Percentiles rank a stretch among this genome's conserved stretches.
Conservation (phyloP, 306 rosid species). For the Vigna unguiculata region DNA sequence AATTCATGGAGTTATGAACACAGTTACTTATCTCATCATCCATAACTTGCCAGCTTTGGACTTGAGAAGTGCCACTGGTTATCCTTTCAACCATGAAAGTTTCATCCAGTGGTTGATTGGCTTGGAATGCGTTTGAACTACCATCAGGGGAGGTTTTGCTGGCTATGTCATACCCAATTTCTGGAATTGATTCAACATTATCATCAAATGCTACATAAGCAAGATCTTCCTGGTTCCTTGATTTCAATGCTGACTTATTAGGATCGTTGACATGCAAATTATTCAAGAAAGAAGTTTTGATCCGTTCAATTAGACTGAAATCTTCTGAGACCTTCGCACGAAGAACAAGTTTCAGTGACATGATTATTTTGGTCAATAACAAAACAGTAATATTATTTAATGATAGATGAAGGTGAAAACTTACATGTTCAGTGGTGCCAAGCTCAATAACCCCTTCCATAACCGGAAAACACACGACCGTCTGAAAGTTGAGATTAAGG, state of each 20-base stretch:
- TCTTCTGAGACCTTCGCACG: constrained; percentile 74
- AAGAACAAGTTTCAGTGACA: constrained; percentile 21
- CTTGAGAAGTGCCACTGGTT: constrained; percentile 63
- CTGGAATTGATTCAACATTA: constrained; percentile 51
- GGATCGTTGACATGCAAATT: constrained; percentile 46
- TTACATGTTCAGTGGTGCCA: constrained; percentile 71
- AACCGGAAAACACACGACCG: constrained; percentile 85
- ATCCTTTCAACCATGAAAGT: constrained; percentile 56
- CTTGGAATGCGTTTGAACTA: constrained; percentile 60
- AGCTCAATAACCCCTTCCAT: constrained; percentile 81
- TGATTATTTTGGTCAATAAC: background rate
- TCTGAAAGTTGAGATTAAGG: constrained; percentile 59
- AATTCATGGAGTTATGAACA: constrained; percentile 68
- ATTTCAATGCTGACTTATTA: constrained; percentile 44
- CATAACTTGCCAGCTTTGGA: constrained; percentile 78
- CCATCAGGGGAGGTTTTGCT: constrained; percentile 60
- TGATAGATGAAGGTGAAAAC: constrained; percentile 14
- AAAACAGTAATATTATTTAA: constrained; percentile 1
- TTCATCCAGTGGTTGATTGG: constrained; percentile 55
- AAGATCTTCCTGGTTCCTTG: constrained; percentile 44
- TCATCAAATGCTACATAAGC: constrained; percentile 45
- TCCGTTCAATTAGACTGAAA: constrained; percentile 60
- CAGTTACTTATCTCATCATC: constrained; percentile 76
- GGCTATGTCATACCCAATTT: constrained; percentile 48
- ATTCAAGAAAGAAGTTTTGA: constrained; percentile 65